Evolutionary conservation across 441 rosid genomes (phyloP).

Genomic region (Bocquillonia castaneifolia): DNA sequence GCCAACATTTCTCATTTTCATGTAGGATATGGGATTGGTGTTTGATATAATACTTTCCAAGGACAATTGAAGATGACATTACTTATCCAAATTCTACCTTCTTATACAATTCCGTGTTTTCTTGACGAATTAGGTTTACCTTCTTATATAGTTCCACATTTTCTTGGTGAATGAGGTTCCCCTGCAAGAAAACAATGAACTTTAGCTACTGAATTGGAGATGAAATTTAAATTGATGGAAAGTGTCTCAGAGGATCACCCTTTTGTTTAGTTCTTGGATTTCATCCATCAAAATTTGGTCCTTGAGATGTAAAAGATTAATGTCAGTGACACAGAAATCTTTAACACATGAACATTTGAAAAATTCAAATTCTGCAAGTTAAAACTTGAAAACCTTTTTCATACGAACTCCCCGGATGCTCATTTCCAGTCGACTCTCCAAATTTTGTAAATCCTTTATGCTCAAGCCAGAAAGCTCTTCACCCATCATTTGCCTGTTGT

Average conservation of each 20-base stretch:
- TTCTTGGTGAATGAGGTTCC: conserved; percentile 71
- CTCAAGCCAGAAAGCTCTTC: conserved; percentile 74
- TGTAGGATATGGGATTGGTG: conserved; percentile 14
- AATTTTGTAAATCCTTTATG: conserved; percentile 55
- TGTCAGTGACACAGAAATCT: conserved; percentile 17
- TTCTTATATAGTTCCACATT: conserved; percentile 81
- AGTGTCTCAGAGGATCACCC: conserved; percentile 35
- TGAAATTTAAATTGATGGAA: conserved; percentile 11
- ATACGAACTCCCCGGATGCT: conserved; percentile 57
- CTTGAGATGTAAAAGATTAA: conserved; percentile 31
- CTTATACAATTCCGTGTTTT: conserved; percentile 49
- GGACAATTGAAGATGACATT: conserved; percentile 5
- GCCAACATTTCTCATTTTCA: conserved; percentile 18
- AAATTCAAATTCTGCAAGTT: conserved; percentile 6
- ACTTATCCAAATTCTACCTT: conserved; percentile 36
- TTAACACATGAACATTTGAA: conserved; percentile 2
- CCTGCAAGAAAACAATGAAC: conserved; percentile 43
- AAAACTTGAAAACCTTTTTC: conserved; percentile 45
- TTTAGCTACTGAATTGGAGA: conserved; percentile 22
- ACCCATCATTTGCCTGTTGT: conserved; percentile 91
- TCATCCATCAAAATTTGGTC: conserved; percentile 66
- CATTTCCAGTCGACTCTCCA: conserved; percentile 60
- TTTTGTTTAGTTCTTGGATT: conserved; percentile 60
- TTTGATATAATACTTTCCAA: conserved; percentile 15
- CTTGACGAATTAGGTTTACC: conserved; percentile 61